Evolutionary conservation across 768 basidiomycete genomes (phyloP), one percentile per base, ranked within the genome.

Genomic region (Suillus bovinus): DNA sequence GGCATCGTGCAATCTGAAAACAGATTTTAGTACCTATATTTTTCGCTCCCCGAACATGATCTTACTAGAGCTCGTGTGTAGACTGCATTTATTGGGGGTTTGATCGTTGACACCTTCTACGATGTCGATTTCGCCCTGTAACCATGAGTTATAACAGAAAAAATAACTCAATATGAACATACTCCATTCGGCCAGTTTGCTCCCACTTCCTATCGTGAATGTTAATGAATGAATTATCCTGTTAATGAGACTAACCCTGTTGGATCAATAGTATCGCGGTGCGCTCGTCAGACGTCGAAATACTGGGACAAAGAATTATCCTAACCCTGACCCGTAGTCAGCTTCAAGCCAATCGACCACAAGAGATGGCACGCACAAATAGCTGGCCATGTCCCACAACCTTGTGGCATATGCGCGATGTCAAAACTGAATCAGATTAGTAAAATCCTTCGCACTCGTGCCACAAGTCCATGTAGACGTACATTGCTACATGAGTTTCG

Each of bases 361-460:
- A 38, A 36, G 29, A 55, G 1, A 59, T 52, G 8, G 36, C 9
- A 70, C 74, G 62, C 27, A 77, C 77, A 78, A 50, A 74, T 50
- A 22, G 75, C 72, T 10, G 76, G 76, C 76, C 78, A 79, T 4
- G 74, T 77, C 27, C 76, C 78, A 65, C 79, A 79, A 3, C 76
- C 78, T 27, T 69, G 61, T 1, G 79, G 78, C 74, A 79, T 78
- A 42, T 76, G 74, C 3, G 52, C 64, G 29, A 79, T 72, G 62
- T 79, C 78, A 38, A 77, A 78, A 24, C 69, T 74, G 34, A 57
- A 39, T 24, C 57, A n/a, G 24, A 46, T 41, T 17, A 39, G 24
- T 38, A 20, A 13, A 33, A 9, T 41, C 20, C 4, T 14, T 54
- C 68, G 24, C 22, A 36, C 9, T 38, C 5, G 7, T 29, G 24